phyloP scores from a whole-genome alignment of 352 stramenopile species.

The Aphanomyces stellatus region DNA sequence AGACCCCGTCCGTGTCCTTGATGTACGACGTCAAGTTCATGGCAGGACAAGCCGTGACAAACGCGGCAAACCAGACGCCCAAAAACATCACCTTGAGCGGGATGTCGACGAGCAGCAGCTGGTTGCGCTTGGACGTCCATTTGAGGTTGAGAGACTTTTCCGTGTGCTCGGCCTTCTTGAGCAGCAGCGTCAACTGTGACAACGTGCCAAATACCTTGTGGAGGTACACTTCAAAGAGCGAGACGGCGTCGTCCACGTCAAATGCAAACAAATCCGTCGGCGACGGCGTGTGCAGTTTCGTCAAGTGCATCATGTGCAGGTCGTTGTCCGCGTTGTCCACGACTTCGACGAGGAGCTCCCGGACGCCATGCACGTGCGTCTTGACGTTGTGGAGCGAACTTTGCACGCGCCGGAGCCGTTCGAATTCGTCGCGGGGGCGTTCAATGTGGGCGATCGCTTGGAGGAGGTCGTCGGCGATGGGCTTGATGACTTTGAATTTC shows the following conservation, averaged over 20 bases:
- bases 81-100: not conserved
- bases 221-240: conserved; percentile 29
- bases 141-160: conserved; percentile 2
- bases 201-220: conserved; percentile 16
- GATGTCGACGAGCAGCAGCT: not conserved
- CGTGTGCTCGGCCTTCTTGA: conserved; percentile 1
- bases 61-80: not conserved
- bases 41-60: not conserved
- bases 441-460: conserved; percentile 23
- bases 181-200: not conserved
- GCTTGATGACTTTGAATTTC: conserved; percentile 20
- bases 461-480: conserved; percentile 22
- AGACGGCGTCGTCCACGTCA: conserved; percentile 29
- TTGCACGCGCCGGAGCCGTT: conserved; percentile 31
- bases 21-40: not conserved
- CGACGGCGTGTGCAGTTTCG: too few species aligned
- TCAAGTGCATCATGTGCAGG: conserved; percentile 29
- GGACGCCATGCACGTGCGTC: conserved; percentile 27
- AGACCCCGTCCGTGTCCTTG: not conserved
- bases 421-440: conserved; percentile 28
- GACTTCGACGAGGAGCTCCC: conserved; percentile 26
- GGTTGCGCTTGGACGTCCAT: conserved; percentile 9
- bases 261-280: conserved; percentile 21
- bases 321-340: conserved; percentile 22
- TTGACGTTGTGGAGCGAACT: conserved; percentile 29